Percentiles rank a stretch among this genome's conserved stretches.
Conservation (phyloP, 805 yeast genomes). For the Myxozyma lipomycoides region DNA sequence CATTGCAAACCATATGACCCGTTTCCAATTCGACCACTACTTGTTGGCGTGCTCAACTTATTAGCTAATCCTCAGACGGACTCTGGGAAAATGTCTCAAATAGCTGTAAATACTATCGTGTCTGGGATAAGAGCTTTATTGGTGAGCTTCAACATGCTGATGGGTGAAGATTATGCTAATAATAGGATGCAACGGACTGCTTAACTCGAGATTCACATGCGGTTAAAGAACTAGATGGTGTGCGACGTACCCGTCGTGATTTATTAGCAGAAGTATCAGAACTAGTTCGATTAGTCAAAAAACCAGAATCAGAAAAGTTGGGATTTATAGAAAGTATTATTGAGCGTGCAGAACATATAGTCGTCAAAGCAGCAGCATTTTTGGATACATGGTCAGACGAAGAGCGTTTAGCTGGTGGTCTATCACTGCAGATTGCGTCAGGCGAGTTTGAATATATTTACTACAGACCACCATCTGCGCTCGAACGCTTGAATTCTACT, state of each 20-base stretch:
- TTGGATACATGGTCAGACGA: constrained; percentile 35
- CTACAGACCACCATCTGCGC: constrained; percentile 29
- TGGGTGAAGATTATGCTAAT: neutral
- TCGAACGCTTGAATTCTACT: constrained; percentile 38
- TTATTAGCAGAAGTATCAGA: constrained; percentile 41
- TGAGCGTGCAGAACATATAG: constrained; percentile 35
- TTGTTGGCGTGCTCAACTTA: constrained; percentile 38
- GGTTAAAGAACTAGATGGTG: constrained; percentile 33
- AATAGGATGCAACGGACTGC: constrained; percentile 34
- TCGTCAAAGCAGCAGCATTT: constrained; percentile 35
- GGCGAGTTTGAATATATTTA: neutral
- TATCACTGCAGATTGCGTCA: no score
- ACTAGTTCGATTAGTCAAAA: constrained; percentile 39
- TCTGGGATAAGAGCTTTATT: constrained; percentile 40
- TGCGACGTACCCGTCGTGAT: constrained; percentile 37
- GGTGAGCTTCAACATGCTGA: neutral
- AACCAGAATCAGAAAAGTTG: constrained; percentile 34
- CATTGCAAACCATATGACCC: constrained; percentile 40
- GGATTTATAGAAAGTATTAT: constrained; percentile 36
- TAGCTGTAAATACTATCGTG: constrained; percentile 39
- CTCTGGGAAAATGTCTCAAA: constrained; percentile 33
- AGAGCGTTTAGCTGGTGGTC: neutral
- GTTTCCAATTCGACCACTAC: constrained; percentile 37
- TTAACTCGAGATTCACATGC: constrained; percentile 37
- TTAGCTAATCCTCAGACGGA: constrained; percentile 33